Conservation (phyloP, 176 grass and related monocot genomes). For the Pharus latifolius region DNA sequence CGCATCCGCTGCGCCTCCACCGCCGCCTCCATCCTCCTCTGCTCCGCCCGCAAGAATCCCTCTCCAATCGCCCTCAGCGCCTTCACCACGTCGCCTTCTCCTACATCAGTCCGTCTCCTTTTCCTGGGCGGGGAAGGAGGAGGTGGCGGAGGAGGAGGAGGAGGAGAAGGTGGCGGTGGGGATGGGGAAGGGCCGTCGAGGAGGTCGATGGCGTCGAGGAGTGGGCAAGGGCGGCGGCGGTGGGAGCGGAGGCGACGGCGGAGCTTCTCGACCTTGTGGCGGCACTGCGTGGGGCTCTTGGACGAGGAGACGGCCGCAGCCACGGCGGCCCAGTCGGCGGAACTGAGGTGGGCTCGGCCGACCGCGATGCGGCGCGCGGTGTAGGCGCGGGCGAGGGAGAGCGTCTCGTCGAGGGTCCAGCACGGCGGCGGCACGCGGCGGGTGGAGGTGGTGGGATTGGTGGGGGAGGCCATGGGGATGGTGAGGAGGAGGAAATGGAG, state of each 20-base stretch:
- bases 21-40: slow-evolving; percentile 58
- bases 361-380: slow-evolving; percentile 45
- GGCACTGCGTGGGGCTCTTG: slow-evolving; percentile 68
- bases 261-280: slow-evolving; percentile 83
- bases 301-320: slow-evolving; percentile 38
- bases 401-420: slow-evolving; percentile 55
- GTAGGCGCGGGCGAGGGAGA: slow-evolving; percentile 50
- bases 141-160: background rate
- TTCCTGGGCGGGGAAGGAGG: slow-evolving; percentile 27
- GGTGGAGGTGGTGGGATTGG: background rate
- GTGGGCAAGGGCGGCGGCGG: slow-evolving; percentile 38
- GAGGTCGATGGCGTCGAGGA: slow-evolving; percentile 41
- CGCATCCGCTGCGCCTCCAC: slow-evolving; percentile 61
- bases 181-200: slow-evolving; percentile 23
- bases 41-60: slow-evolving; percentile 57
- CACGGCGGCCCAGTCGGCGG: slow-evolving; percentile 54
- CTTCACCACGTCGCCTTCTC: slow-evolving; percentile 20
- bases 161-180: slow-evolving; percentile 4
- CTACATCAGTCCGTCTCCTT: slow-evolving; percentile 13
- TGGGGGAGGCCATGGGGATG: slow-evolving; percentile 9
- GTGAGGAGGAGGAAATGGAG: slow-evolving; percentile 13
- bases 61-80: slow-evolving; percentile 53
- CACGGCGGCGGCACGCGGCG: slow-evolving; percentile 51
- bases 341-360: slow-evolving; percentile 47
- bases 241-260: slow-evolving; percentile 45